Evolutionary conservation across 805 yeast species (phyloP).

Genomic region (Saturnispora gosingensis): DNA sequence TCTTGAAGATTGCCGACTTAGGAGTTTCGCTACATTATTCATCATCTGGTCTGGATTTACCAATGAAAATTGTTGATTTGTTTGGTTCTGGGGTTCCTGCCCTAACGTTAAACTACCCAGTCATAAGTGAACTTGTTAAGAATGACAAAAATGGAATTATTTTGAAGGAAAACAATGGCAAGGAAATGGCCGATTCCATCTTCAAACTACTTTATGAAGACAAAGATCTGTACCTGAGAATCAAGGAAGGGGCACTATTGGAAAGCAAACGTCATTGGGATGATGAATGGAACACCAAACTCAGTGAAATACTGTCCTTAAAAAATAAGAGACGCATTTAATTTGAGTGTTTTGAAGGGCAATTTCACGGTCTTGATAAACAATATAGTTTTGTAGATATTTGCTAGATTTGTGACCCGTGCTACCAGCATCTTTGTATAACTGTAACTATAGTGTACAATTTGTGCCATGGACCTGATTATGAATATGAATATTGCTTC

Average conservation of each 20-base stretch:
- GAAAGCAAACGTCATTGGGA: constrained; percentile 72
- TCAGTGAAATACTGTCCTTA: constrained; percentile 28
- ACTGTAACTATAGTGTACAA: not conserved
- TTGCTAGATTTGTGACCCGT: not conserved
- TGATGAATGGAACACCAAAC: constrained; percentile 53
- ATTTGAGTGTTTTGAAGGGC: constrained; percentile 30
- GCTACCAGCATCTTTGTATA: not conserved
- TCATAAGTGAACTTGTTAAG: constrained; percentile 68
- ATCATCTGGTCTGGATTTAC: constrained; percentile 87
- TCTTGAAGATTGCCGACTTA: constrained; percentile 69
- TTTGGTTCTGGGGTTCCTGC: constrained; percentile 96
- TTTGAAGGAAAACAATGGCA: constrained; percentile 30
- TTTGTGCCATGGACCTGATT: not conserved
- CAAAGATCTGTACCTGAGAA: constrained; percentile 21
- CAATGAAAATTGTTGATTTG: constrained; percentile 95
- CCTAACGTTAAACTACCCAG: constrained; percentile 64
- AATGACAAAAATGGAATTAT: constrained; percentile 62
- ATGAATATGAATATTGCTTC: constrained; percentile 24
- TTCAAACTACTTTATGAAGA: constrained; percentile 25
- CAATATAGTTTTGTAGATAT: not conserved
- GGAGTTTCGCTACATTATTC: constrained; percentile 89
- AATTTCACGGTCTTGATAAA: not conserved
- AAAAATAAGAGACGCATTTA: not conserved
- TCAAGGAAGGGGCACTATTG: constrained; percentile 61
- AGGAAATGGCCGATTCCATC: constrained; percentile 36